Conservation (phyloP, 1,284 basidiomycete genomes). For the Boletellus deceptivus region DNA sequence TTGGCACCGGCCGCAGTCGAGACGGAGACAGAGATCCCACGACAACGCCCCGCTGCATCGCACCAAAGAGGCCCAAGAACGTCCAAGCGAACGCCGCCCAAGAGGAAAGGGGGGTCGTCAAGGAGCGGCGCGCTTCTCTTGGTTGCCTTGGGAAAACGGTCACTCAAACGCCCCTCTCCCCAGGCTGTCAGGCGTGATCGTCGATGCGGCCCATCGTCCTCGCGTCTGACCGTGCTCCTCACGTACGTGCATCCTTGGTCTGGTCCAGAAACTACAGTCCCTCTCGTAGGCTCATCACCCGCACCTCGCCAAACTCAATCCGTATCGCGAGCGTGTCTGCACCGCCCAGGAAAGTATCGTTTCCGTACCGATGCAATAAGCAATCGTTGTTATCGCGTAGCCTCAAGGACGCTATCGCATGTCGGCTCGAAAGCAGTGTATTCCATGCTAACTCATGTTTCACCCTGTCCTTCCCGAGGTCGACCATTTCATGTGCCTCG, state of each 20-base stretch:
- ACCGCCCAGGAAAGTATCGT: not conserved
- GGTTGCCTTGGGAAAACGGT: conserved; percentile 6
- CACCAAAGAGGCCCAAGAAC: not conserved
- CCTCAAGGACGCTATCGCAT: not conserved
- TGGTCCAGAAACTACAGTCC: not conserved
- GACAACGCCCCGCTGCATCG: too few species aligned
- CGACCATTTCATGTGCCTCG: not conserved
- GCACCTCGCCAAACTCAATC: not conserved
- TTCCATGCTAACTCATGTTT: not conserved
- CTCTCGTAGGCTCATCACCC: too few species aligned
- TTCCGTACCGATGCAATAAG: not conserved
- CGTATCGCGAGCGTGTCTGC: not conserved
- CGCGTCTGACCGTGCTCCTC: conserved; percentile 1
- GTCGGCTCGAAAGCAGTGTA: too few species aligned
- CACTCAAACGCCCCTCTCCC: not conserved
- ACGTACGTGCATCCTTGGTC: conserved; percentile 2
- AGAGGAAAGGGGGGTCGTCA: not conserved
- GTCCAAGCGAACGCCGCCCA: too few species aligned
- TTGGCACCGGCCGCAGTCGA: not conserved
- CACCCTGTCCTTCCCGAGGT: not conserved
- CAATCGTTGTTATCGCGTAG: not conserved
- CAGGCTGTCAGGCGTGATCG: too few species aligned
- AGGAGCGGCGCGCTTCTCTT: conserved; percentile 4
- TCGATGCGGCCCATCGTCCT: not conserved
- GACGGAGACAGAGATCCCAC: not conserved